A percentile compares a stretch with the other conserved stretches of the same genome.
Conservation (phyloP, 192 early-diverging fungal genomes). For the Kappamyces sp. region DNA sequence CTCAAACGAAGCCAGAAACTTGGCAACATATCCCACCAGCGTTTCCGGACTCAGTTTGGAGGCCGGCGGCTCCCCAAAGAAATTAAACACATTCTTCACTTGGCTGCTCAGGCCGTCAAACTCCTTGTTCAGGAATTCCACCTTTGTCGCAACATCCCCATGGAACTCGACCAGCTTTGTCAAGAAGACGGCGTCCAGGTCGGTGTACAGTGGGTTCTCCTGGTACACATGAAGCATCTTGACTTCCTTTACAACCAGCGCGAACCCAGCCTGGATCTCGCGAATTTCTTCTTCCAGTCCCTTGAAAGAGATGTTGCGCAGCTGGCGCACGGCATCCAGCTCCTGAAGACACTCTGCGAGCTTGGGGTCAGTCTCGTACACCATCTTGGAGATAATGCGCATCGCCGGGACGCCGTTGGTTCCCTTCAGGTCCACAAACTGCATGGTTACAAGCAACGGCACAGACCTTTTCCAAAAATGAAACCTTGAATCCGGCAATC, state of each 20-base stretch:
- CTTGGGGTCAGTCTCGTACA: no score
- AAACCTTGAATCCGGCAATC: neutral
- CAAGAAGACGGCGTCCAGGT: no score
- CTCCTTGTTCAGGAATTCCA: neutral
- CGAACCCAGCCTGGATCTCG: no score
- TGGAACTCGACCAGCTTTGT: neutral
- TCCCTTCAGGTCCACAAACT: conserved; percentile 4
- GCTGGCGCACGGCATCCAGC: no score
- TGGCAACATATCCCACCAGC: neutral
- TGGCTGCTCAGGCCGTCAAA: neutral
- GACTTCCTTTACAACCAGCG: no score
- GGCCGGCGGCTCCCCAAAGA: neutral
- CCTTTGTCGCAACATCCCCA: neutral
- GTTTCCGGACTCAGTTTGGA: neutral
- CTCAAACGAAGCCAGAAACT: neutral
- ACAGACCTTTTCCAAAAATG: conserved; percentile 1
- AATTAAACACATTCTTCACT: neutral
- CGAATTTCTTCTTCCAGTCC: no score
- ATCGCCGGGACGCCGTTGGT: neutral
- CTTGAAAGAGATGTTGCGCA: no score
- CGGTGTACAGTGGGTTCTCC: no score
- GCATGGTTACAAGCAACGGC: no score
- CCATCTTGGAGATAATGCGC: no score
- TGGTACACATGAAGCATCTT: no score
- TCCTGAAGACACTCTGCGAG: no score